Evolutionary conservation across 2,329 filamentous ascomycete genomes (phyloP), one percentile per base, ranked within the genome.

Genomic region (Claviceps monticola): DNA sequence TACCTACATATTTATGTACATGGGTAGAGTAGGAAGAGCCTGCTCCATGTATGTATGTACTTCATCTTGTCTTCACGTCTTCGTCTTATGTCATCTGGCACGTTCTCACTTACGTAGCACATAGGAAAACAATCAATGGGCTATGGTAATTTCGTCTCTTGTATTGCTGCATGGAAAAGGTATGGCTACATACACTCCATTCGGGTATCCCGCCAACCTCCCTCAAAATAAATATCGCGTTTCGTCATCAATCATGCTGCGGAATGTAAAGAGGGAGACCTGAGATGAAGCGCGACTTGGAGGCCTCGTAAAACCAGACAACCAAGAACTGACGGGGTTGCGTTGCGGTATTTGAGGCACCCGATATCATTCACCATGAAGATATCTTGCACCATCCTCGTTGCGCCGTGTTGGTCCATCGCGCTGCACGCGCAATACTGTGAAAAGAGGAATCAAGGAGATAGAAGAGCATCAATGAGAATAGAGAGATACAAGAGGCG

Each of bases 121-220:
- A 11, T 34, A 1, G 29, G 29, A 11, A 34, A 34, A 11, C 29
- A 34, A 34, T 34, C 29, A 34, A 34, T 34, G 29, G 29, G 16
- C 36, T 51, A 55, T 46, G 49, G 29, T 11, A 53, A 54, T 56
- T 56, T 58, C 50, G 53, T 56, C 53, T 58, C 50, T 54, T 56
- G 29, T 34, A 34, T 34, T 54, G 56, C 29, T 53, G 48, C 51
- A 56, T 55, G 54, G 42, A 46, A 51, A 46, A 48, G 6, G 52
- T 53, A 58, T 60, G 54, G 50, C 58, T 57, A 57, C 55, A 59
- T 59, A 57, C 57, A 60, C 57, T 57, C 52, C 55, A 54, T 51
- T 45, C 55, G 55, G 53, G 55, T 54, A 52, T 55, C 50, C 53
- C 56, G 47, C 50, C 47, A 49, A 51, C 56, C 54, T 7, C 43